Conservation (phyloP, 169 alveolate species). For the Cardiosporidium cionae region DNA sequence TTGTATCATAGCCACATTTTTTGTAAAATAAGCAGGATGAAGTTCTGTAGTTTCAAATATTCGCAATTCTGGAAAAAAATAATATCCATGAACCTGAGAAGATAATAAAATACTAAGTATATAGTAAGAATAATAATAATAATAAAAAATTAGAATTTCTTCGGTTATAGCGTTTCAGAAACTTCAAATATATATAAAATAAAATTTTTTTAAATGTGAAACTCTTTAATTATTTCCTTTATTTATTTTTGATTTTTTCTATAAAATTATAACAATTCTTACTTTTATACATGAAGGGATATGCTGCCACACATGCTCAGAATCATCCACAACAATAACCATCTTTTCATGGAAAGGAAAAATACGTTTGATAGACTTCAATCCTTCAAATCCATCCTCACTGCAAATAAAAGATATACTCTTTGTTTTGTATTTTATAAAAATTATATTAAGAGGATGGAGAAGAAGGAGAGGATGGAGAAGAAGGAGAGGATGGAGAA, state of each 20-base stretch:
- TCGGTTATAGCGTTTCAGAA: too few relatives aligned
- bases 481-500: too few relatives aligned
- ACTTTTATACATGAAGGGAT: background rate
- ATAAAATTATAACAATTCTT: too few relatives aligned
- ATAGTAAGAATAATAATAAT: background rate
- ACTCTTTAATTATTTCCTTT: too few relatives aligned
- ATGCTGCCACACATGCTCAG: background rate
- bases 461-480: too few relatives aligned
- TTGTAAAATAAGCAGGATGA: background rate
- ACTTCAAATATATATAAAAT: too few relatives aligned
- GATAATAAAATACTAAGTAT: background rate
- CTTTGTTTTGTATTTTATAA: too few relatives aligned
- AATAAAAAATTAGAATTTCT: background rate
- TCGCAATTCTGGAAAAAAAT: background rate
- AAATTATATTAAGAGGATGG: too few relatives aligned
- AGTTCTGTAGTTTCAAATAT: background rate
- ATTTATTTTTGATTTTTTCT: too few relatives aligned
- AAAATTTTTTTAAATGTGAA: too few relatives aligned
- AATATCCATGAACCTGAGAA: background rate
- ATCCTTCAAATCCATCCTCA: background rate
- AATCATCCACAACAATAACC: background rate
- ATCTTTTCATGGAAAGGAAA: background rate
- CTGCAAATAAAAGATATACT: too few relatives aligned
- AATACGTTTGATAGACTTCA: background rate
- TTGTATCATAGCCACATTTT: background rate